Evolutionary conservation across 352 stramenopile species (phyloP), one percentile per base, ranked within the genome.

Genomic region (Phytopythium delawarense): DNA sequence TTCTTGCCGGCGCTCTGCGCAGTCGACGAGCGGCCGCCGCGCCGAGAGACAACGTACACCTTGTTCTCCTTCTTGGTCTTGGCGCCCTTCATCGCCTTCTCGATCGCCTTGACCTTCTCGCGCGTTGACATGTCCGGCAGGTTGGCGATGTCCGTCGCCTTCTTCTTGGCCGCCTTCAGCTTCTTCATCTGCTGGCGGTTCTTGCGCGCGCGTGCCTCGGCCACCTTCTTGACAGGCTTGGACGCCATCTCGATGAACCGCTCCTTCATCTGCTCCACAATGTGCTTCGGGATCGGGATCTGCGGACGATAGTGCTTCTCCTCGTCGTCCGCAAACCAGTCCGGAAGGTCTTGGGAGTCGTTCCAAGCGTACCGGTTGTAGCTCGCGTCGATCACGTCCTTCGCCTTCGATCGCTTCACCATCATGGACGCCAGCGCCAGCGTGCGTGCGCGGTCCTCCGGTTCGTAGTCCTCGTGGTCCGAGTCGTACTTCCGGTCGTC

Each of bases 331-430:
- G 94, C 67, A 70, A 99, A 99, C 98, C 98, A 99, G 61, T 99
- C 91, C 0, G 98, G 98, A 9, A 99, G 63, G 42, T 96, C 92
- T 11, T 82, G 53, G 1, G 94, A 87, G 77, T 99, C 97, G 71
- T 99, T 99, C 96, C 97, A 99, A 6, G 97, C 92, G 71, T 97
- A 99, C 0, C 98, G 94, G 75, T 99, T 99, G 89, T 99, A 99
- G 30, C 91, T 98, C 2, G 97, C 89, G 71, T 99, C 98, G 7
- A 99, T 93, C 57, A 99, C 69, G 28, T 98, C 96, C 71, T 99
- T 99, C 9, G 96, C 95, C 62, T 98, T 98, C 0, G 86, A 97
- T 61, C 97, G 92, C 39, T 97, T 88, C 11, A 99, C 83, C 92
- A 99, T 99, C 96, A 99, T 98, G 13, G 94, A 98, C 15, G 96